Conservation (phyloP, 805 yeast species). For the Scheffersomyces ergatensis region DNA sequence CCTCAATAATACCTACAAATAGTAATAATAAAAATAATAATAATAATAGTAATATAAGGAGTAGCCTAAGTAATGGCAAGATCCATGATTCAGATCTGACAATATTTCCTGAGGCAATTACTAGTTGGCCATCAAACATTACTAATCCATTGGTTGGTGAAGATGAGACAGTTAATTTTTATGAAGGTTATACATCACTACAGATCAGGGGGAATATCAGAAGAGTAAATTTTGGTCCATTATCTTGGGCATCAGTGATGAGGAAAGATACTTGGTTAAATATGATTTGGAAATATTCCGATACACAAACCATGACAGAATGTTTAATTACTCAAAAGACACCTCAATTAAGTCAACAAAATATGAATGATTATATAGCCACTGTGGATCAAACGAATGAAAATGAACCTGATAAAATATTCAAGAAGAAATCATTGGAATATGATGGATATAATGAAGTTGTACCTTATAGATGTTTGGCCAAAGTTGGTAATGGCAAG, state of each 20-base stretch:
- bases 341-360: slow-evolving; percentile 13
- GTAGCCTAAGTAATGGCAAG: background rate
- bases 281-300: slow-evolving; percentile 34
- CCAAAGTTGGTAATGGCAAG: slow-evolving; percentile 8
- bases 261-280: slow-evolving; percentile 29
- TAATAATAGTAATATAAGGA: background rate
- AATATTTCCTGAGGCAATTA: background rate
- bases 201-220: slow-evolving; percentile 23
- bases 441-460: slow-evolving; percentile 28
- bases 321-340: slow-evolving; percentile 28
- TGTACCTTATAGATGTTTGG: slow-evolving; percentile 23
- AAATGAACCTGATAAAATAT: slow-evolving; percentile 16
- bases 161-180: slow-evolving; percentile 30
- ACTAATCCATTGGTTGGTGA: slow-evolving; percentile 6
- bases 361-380: slow-evolving; percentile 9
- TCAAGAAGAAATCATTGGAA: slow-evolving; percentile 25
- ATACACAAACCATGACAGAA: slow-evolving; percentile 27
- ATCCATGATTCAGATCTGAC: background rate
- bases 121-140: background rate
- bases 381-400: slow-evolving; percentile 13
- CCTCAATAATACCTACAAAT: background rate
- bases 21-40: background rate
- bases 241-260: slow-evolving; percentile 36
- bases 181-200: slow-evolving; percentile 27
- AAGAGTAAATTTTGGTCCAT: slow-evolving; percentile 33